phyloP scores from a whole-genome alignment of 1,284 basidiomycete species.

The Malassezia yamatoensis region DNA sequence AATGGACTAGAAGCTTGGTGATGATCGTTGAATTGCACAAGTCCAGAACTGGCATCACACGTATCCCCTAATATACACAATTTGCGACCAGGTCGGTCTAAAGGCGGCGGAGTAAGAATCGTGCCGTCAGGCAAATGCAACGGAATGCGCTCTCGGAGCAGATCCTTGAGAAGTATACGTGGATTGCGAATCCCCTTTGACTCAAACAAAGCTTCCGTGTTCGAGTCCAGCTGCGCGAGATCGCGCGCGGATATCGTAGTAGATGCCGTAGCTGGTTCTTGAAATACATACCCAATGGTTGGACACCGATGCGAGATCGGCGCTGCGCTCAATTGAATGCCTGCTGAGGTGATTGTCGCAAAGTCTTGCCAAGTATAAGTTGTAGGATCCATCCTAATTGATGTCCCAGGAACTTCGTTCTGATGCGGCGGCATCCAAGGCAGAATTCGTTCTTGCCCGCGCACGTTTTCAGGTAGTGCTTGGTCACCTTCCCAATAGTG shows the following conservation, averaged over 20 bases:
- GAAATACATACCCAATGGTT: slow-evolving; percentile 38
- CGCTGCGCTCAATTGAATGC: slow-evolving; percentile 35
- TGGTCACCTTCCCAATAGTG: slow-evolving; percentile 11
- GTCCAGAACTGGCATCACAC: slow-evolving; percentile 35
- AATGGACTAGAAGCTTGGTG: slow-evolving; percentile 14
- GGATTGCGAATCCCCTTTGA: slow-evolving; percentile 33
- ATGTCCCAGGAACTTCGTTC: slow-evolving; percentile 31
- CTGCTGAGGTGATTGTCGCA: slow-evolving; percentile 13
- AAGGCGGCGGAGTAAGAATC: slow-evolving; percentile 28
- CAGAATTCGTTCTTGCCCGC: slow-evolving; percentile 19
- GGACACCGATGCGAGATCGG: slow-evolving; percentile 43
- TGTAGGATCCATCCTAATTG: slow-evolving; percentile 27
- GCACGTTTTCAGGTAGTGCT: slow-evolving; percentile 11
- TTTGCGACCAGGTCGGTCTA: slow-evolving; percentile 36
- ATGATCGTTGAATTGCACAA: slow-evolving; percentile 9
- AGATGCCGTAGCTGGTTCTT: slow-evolving; percentile 25
- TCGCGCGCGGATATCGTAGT: slow-evolving; percentile 20
- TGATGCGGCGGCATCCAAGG: slow-evolving; percentile 34
- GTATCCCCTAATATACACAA: slow-evolving; percentile 43
- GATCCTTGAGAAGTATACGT: slow-evolving; percentile 27
- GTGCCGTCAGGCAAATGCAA: slow-evolving; percentile 38
- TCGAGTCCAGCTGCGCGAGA: slow-evolving; percentile 28
- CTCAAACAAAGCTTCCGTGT: slow-evolving; percentile 26
- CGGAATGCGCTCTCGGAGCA: slow-evolving; percentile 23
- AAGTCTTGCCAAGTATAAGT: slow-evolving; percentile 34